These are phyloP conservation scores for Pseudonectria foliicola DNA, from an alignment of 2,329 filamentous ascomycete genomes.

Conservation along the genomic window DNA sequence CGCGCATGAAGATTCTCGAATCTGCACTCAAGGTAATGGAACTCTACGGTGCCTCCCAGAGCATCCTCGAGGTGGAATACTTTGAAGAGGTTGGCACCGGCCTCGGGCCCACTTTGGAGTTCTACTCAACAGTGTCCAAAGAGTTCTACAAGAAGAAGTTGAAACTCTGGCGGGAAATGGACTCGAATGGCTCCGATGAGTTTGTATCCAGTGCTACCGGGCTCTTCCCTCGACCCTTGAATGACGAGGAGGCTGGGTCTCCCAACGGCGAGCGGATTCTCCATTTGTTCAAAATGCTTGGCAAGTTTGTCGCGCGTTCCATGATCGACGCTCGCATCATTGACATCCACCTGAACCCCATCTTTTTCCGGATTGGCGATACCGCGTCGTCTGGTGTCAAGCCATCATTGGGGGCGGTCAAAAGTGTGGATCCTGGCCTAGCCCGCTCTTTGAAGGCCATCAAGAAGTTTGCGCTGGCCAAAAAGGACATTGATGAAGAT, in stretches of 20 bases:
- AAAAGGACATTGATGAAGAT: constrained; percentile 75
- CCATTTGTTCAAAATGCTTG: constrained; percentile 84
- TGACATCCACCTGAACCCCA: constrained; percentile 93
- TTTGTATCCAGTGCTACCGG: constrained; percentile 81
- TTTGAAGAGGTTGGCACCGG: constrained; percentile 98
- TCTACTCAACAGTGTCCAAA: constrained; percentile 94
- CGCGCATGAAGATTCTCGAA: constrained; percentile 86
- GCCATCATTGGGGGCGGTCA: constrained; percentile 82
- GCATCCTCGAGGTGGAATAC: constrained; percentile 94
- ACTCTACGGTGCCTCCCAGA: constrained; percentile 92
- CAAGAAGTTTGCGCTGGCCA: constrained; percentile 77
- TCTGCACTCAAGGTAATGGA: constrained; percentile 99
- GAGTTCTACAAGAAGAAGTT: constrained; percentile 97
- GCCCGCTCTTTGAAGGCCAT: constrained; percentile 80
- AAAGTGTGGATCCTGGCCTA: constrained; percentile 78
- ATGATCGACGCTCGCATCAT: constrained; percentile 99
- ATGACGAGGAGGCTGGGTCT: constrained; percentile 62
- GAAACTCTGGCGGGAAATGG: constrained; percentile 91
- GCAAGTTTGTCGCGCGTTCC: constrained; percentile 93
- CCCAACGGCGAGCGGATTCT: constrained; percentile 83
- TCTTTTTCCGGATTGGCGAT: constrained; percentile 92
- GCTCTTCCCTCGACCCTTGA: constrained; percentile 87
- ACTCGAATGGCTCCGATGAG: constrained; percentile 63
- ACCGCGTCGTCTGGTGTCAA: constrained; percentile 54
- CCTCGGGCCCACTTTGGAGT: constrained; percentile 89